These are phyloP conservation scores for Picochlorum sp. DNA, from an alignment of 139 green algal genomes.

Conservation along the genomic window DNA sequence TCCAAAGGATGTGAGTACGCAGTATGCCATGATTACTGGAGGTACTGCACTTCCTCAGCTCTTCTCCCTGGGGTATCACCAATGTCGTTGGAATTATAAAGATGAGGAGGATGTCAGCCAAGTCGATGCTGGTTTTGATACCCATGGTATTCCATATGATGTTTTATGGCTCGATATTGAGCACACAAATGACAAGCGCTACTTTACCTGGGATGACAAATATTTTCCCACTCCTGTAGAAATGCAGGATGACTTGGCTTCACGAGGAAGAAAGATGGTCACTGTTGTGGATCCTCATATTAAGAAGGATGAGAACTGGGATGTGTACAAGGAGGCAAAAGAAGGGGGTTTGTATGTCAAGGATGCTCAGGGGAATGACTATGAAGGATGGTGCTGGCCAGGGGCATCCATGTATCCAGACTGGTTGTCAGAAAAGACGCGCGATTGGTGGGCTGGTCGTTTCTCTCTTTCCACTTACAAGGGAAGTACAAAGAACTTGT, in stretches of 20 bases:
- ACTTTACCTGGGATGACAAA: constrained; percentile 93
- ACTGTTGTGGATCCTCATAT: constrained; percentile 98
- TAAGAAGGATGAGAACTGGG: constrained; percentile 80
- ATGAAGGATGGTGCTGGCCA: constrained; percentile 98
- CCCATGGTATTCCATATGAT: constrained; percentile 93
- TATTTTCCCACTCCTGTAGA: constrained; percentile 71
- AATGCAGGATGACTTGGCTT: constrained; percentile 72
- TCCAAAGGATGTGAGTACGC: constrained; percentile 45
- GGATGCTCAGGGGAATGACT: constrained; percentile 72
- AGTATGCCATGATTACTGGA: constrained; percentile 74
- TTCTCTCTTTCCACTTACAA: constrained; percentile 77
- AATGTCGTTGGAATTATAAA: constrained; percentile 99
- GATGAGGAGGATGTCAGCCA: constrained; percentile 63
- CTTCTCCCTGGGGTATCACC: constrained; percentile 94
- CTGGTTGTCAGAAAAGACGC: constrained; percentile 67
- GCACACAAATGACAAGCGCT: constrained; percentile 95
- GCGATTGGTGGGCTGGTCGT: constrained; percentile 85
- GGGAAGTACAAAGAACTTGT: constrained; percentile 77
- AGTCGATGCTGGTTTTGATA: constrained; percentile 59
- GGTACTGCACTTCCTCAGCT: constrained; percentile 86
- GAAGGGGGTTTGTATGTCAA: constrained; percentile 76
- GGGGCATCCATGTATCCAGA: constrained; percentile 90
- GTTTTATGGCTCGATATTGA: constrained; percentile 99
- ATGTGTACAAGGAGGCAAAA: constrained; percentile 77
- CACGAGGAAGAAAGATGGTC: constrained; percentile 79